Percentiles rank a stretch among this genome's conserved stretches.
Conservation (phyloP, 495 filamentous ascomycete species). For the Tuber aestivum region DNA sequence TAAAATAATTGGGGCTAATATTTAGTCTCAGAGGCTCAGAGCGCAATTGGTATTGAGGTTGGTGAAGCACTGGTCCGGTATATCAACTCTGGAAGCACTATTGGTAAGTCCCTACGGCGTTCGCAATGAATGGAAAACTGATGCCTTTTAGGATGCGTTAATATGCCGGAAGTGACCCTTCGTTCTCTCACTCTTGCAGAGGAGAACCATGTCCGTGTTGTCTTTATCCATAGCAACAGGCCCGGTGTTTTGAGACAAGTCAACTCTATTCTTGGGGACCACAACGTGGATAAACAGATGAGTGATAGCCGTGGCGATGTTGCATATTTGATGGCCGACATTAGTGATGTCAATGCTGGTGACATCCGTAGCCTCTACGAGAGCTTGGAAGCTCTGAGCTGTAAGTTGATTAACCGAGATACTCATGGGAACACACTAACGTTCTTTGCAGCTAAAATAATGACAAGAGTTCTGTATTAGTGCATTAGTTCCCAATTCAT, state of each 20-base stretch:
- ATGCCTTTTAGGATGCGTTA: constrained; percentile 51
- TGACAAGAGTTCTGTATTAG: constrained; percentile 80
- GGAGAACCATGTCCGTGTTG: constrained; percentile 75
- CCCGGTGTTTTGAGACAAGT: constrained; percentile 90
- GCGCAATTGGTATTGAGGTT: constrained; percentile 91
- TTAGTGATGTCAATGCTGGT: constrained; percentile 69
- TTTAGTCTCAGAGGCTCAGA: constrained; percentile 60
- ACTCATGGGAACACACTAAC: constrained; percentile 4
- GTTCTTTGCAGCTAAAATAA: constrained; percentile 60
- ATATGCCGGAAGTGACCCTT: constrained; percentile 86
- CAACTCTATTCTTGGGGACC: constrained; percentile 83
- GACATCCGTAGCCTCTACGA: constrained; percentile 82
- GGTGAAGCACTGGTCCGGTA: constrained; percentile 77
- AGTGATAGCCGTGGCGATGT: constrained; percentile 89
- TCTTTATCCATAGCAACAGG: constrained; percentile 92
- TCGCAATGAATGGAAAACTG: neutral
- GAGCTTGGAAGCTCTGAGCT: constrained; percentile 69
- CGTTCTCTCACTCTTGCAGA: constrained; percentile 82
- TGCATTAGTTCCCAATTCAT: neutral
- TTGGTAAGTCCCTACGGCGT: constrained; percentile 44
- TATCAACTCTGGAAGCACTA: constrained; percentile 85
- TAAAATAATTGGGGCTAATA: neutral
- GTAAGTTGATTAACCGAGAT: neutral
- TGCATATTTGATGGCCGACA: constrained; percentile 96
- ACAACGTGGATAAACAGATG: constrained; percentile 98